Evolutionary conservation across 1,284 basidiomycete species (phyloP), one percentile per base, ranked within the genome.

Genomic region (Malassezia slooffiae): DNA sequence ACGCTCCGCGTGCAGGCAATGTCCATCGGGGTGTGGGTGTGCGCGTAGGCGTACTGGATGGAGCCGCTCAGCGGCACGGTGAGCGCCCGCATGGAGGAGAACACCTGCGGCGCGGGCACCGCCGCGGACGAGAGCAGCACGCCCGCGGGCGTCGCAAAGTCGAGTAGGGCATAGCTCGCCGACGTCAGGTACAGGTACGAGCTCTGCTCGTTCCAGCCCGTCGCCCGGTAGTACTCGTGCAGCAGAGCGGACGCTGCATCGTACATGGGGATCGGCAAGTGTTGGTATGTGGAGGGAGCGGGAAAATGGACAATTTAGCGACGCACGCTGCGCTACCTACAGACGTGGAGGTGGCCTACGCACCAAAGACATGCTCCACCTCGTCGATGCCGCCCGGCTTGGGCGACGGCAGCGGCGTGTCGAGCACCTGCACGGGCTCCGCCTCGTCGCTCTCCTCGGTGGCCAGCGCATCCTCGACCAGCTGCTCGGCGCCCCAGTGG

Each of bases 141-240:
- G 2, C 85, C 85, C 45, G 75, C 74, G 7, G 85, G 85, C 23
- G 87, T 79, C 17, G 76, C 76, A 60, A 89, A 89, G 71, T 89
- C 86, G 52, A 89, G 77, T 52, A 89, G 79, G 5, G 31, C 32
- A 35, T 43, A 26, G 27, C 40, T 37, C 27, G 86, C 84, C 31
- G 85, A 78, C 5, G 87, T 95, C 27, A 96, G 69, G 59, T 91
- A 86, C 5, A 83, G 80, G 65, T 89, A 95, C 6, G 90, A 76
- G 65, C 90, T 90, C 71, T 95, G 88, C 70, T 91, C 85, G 64
- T 90, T 90, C 90, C 90, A 96, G 51, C 85, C 85, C 31, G 87
- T 93, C 11, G 80, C 80, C 53, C 79, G 77, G 74, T 89, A 89
- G 72, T 93, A 95, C 67, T 77, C 82, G 53, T 83, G 80, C 33